A percentile compares a stretch with the other conserved stretches of the same genome.
Evolutionary conservation across 1,139 yeast genomes (phyloP).

Genomic region (Lodderomyces jiufengensis): DNA sequence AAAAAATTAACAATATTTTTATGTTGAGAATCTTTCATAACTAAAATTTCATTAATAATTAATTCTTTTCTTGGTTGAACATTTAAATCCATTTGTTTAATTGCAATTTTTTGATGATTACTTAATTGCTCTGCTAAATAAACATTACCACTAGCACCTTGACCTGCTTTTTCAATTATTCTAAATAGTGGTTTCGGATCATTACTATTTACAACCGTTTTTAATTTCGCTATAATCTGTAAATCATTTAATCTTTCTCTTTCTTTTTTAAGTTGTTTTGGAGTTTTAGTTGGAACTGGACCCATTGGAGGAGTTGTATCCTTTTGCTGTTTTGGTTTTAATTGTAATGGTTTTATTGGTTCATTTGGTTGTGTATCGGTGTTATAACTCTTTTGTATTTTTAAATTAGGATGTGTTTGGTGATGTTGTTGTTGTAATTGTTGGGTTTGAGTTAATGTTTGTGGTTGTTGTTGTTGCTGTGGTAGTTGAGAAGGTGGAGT

Average conservation of each 20-base stretch:
- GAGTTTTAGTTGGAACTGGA: constrained; percentile 29
- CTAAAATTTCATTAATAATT: constrained; percentile 57
- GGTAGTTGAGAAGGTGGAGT: neutral
- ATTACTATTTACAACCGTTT: constrained; percentile 74
- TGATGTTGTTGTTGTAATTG: constrained; percentile 12
- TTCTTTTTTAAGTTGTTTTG: constrained; percentile 52
- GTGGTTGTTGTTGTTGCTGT: constrained; percentile 10
- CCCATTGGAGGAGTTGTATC: constrained; percentile 21
- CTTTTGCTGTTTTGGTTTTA: constrained; percentile 8
- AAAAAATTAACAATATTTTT: constrained; percentile 46
- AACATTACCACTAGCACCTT: constrained; percentile 97
- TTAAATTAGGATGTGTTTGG: constrained; percentile 33
- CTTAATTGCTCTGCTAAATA: constrained; percentile 74
- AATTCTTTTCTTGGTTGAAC: constrained; percentile 93
- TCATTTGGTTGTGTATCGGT: constrained; percentile 7
- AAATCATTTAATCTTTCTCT: constrained; percentile 78
- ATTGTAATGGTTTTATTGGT: constrained; percentile 15
- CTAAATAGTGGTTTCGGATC: constrained; percentile 87
- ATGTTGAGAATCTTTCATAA: constrained; percentile 49
- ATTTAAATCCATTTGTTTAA: constrained; percentile 91
- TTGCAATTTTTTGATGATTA: constrained; percentile 59
- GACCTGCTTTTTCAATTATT: constrained; percentile 95
- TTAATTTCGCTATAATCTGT: constrained; percentile 79
- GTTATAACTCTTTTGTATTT: constrained; percentile 22
- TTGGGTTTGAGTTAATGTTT: constrained; percentile 22